Evolutionary conservation across 768 basidiomycete genomes (phyloP).

Genomic region (Mrakia frigida): DNA sequence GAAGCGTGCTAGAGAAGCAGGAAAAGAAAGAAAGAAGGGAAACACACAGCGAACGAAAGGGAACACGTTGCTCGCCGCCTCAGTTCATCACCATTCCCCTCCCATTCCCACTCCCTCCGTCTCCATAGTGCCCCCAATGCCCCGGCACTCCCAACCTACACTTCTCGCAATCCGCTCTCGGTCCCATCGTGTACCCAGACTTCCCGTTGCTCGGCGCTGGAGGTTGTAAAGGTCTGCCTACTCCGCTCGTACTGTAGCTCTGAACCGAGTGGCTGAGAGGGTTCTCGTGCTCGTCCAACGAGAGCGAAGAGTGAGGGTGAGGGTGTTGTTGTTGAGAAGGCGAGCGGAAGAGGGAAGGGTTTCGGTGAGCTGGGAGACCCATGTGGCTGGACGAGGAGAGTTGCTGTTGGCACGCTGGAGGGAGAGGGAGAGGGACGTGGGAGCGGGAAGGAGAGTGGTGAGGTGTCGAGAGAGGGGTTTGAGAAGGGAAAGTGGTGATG

Average conservation of each 20-base stretch:
- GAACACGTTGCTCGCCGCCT: not conserved
- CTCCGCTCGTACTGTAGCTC: not conserved
- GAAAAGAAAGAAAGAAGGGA: not conserved
- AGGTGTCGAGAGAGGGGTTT: constrained; percentile 25
- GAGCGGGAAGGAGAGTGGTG: constrained; percentile 23
- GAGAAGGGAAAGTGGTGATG: constrained; percentile 1
- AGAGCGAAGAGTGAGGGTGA: not conserved
- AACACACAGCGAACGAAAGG: not conserved
- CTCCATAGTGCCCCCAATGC: constrained; percentile 27
- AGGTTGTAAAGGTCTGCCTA: constrained; percentile 15
- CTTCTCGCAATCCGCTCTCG: constrained; percentile 33
- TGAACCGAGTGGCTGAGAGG: not conserved
- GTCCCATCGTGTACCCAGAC: constrained; percentile 32
- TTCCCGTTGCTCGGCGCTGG: not conserved
- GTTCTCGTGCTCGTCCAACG: not conserved
- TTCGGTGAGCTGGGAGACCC: too few species aligned
- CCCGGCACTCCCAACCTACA: constrained; percentile 25
- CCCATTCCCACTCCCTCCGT: not conserved
- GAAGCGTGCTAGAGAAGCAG: not conserved
- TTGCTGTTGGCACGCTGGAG: not conserved
- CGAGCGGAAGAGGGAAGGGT: too few species aligned
- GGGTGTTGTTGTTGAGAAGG: not conserved
- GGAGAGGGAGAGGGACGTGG: not conserved
- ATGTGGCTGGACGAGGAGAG: not conserved
- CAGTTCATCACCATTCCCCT: not conserved